Evolutionary conservation across 306 rosid genomes (phyloP).

Genomic region (Malus asiatica): DNA sequence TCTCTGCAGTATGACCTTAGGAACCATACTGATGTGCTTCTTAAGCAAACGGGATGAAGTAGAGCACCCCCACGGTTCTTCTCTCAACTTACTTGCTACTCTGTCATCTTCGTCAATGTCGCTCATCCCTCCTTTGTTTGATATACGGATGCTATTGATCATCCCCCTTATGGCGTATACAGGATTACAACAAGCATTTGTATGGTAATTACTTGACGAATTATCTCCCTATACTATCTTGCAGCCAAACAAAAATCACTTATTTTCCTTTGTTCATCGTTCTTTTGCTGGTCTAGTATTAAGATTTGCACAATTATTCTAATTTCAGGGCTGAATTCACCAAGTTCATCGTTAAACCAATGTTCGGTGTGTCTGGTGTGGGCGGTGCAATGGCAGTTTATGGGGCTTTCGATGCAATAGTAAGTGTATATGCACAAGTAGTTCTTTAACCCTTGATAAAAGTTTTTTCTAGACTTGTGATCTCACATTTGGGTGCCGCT

Average conservation of each 20-base stretch:
- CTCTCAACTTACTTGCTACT: constrained; percentile 33
- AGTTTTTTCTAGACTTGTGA: not conserved
- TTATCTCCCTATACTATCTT: constrained; percentile 14
- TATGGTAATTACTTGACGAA: constrained; percentile 52
- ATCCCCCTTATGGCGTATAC: constrained; percentile 88
- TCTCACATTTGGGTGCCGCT: constrained; percentile 4
- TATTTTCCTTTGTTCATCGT: constrained; percentile 2
- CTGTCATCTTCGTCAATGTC: constrained; percentile 43
- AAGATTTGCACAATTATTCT: constrained; percentile 1
- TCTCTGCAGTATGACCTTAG: constrained; percentile 65
- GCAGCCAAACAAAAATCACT: constrained; percentile 1
- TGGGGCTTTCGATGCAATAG: constrained; percentile 91
- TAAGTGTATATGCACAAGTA: constrained; percentile 14
- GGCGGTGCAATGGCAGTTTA: constrained; percentile 92
- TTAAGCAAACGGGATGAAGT: constrained; percentile 43
- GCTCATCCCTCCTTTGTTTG: constrained; percentile 45
- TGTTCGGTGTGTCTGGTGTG: constrained; percentile 84
- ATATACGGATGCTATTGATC: constrained; percentile 62
- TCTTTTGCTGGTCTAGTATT: not conserved
- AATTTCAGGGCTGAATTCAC: constrained; percentile 73
- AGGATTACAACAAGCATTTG: constrained; percentile 94
- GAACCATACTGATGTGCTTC: constrained; percentile 71
- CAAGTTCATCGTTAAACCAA: constrained; percentile 55
- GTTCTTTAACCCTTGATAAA: not conserved
- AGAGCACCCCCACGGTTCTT: constrained; percentile 28